Evolutionary conservation across 495 filamentous ascomycete genomes (phyloP), one percentile per base, ranked within the genome.

Genomic region (Ramalina intermedia): DNA sequence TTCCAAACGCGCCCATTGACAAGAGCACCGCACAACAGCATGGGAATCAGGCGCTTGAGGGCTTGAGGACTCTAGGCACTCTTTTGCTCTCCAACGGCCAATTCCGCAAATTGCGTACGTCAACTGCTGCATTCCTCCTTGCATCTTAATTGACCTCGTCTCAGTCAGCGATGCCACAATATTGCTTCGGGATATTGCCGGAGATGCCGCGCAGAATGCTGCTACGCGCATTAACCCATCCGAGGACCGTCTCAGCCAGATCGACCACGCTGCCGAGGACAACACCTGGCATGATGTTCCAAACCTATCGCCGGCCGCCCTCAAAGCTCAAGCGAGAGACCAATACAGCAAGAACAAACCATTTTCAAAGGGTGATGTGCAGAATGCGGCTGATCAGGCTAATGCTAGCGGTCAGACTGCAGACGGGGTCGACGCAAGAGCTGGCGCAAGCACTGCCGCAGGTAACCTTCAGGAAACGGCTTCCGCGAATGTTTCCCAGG

Each of bases 1-100:
- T 67, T 24, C 86, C 86, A 1, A 65, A 65, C 44, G 72, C 78
- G 2, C 82, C 88, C 0, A 55, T 95, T 41, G 73, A 77, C 56
- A 91, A 84, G 67, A 78, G 83, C 0, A 72, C 73, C 4, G 84
- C 83, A 4, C 74, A 82, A 62, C 84, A 89, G 57, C 85, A 96
- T 63, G 85, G 82, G 18, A 80, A 83, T 54, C 67, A 87, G 61
- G 85, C 80, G 3, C 66, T 89, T 33, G 82, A 93, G 48, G 91
- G 93, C n/a, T 66, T 98, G 26, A 81, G 84, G 46, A 93, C 84
- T 2, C 66, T 98, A 7, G 91, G 93, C 40, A 89, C 82, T 11
- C 74, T 98, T 41, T 68, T 98, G 52, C 82, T 96, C 61, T 89
- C 88, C 51, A 98, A 98, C 54, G 93, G 91, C 50, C 89, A 96